Evolutionary conservation across 306 rosid species (phyloP).

Genomic region (Vigna mungo): DNA sequence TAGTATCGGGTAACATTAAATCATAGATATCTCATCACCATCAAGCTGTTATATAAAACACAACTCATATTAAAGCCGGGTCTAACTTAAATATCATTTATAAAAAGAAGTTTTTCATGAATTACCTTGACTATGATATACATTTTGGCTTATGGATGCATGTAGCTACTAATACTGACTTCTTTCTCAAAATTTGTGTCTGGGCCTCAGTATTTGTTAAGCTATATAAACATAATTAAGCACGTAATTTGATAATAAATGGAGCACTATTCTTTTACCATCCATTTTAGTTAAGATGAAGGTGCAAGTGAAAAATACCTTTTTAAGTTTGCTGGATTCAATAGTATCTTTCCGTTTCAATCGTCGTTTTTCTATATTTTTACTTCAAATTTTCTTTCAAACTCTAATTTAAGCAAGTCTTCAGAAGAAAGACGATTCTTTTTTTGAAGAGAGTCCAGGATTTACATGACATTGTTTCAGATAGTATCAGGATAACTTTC

Average conservation of each 20-base stretch:
- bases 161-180: background rate
- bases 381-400: background rate
- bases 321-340: background rate
- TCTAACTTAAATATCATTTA: constrained; percentile 4
- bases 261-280: constrained; percentile 15
- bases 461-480: background rate
- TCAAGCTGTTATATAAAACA: background rate
- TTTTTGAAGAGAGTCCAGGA: background rate
- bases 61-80: constrained; percentile 1
- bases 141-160: background rate
- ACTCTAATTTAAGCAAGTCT: background rate
- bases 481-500: background rate
- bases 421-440: background rate
- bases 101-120: background rate
- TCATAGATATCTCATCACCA: background rate
- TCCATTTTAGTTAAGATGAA: background rate
- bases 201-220: background rate
- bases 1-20: background rate
- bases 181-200: background rate
- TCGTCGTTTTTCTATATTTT: background rate
- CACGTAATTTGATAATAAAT: background rate
- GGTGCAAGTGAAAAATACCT: background rate
- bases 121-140: background rate
- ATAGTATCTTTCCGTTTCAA: background rate
- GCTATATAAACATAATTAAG: background rate